Evolutionary conservation across 2,329 filamentous ascomycete genomes (phyloP).

Genomic region (Zopfia rhizophila): DNA sequence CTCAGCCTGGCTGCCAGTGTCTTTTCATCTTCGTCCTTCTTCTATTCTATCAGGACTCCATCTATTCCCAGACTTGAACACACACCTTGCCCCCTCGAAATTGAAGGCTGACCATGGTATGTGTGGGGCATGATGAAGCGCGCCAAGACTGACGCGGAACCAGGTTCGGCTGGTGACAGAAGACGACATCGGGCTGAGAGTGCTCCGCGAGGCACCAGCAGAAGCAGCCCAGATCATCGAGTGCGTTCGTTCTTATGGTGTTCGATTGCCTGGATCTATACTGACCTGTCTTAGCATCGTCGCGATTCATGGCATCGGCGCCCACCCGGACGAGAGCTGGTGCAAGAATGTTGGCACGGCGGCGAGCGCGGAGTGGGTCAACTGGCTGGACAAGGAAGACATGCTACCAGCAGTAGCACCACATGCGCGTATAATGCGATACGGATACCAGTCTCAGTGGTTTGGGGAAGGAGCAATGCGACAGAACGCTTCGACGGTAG

Average conservation of each 20-base stretch:
- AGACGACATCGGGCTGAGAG: slow-evolving; percentile 8
- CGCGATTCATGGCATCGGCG: slow-evolving; percentile 22
- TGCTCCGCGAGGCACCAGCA: slow-evolving; percentile 2
- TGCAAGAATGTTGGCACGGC: slow-evolving; percentile 23
- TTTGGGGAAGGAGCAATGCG: too few species aligned
- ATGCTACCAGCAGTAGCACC: slow-evolving; percentile 18
- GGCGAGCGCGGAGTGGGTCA: slow-evolving; percentile 15
- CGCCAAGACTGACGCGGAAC: slow-evolving; percentile 5
- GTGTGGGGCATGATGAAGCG: not conserved
- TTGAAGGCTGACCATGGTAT: slow-evolving; percentile 4
- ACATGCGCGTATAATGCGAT: not conserved
- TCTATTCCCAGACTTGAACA: slow-evolving; percentile 1
- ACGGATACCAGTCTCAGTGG: not conserved
- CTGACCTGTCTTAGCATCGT: slow-evolving; percentile 19
- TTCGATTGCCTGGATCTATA: not conserved
- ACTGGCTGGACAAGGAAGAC: slow-evolving; percentile 22
- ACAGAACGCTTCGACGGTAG: too few species aligned
- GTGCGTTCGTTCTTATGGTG: slow-evolving; percentile 1
- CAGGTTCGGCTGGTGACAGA: slow-evolving; percentile 10
- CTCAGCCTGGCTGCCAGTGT: slow-evolving; percentile 1
- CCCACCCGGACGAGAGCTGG: slow-evolving; percentile 23
- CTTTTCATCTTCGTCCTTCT: slow-evolving; percentile 7
- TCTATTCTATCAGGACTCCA: slow-evolving; percentile 2
- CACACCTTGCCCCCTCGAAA: not conserved
- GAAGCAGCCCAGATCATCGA: not conserved